Base-by-base conservation (phyloP, 805 yeast genomes). In the Komagataella pastoris region DNA sequence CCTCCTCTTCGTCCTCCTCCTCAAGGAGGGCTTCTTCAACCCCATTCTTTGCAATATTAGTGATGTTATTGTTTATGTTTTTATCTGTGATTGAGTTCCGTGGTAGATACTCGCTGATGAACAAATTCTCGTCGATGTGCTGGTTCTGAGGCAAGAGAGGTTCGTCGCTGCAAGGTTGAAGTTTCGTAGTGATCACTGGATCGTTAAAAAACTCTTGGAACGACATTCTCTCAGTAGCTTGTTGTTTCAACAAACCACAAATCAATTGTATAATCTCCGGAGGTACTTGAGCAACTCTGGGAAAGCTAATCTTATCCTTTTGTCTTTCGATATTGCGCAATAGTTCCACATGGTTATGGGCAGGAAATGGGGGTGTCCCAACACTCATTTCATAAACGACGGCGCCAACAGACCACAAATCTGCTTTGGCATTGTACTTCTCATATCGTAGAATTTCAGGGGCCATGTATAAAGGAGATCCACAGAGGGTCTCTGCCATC, bases 401-500 rank as follows among this genome's bases (percentile, higher is more conserved):
- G 1, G 98, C 95, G 3, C 99, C 99, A 3, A 91, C 96, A 6
- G 97, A 89, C 99, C 99, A 93, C 56, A 93, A 68, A 64, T 93
- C 99, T 0, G 97, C 98, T 64, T 89, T 90, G 4, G 98, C 99
- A 58, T 90, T 89, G 69, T 93, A 93, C 67, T 89, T 93, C 64
- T 93, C 97, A 62, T 88, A 90, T 56, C 95, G 75, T 58, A 93
- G 71, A 49, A 93, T 93, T 68, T 93, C 99, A 0, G 99, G 99
- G 0, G 99, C 99, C 99, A 93, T 93, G 67, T 93, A 93, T 47
- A 93, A 75, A 3, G 99, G 99, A 8, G 96, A 88, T 1, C 99
- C 99, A 73, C 99, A 93, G 57, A 93, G 72, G 1, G 99, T 93
- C 64, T 93, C 99, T 1, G 98, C 98, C 79, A 93, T 74, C 1